phyloP scores from a whole-genome alignment of 2,329 filamentous ascomycete genomes.

The Verticillium nubilum region DNA sequence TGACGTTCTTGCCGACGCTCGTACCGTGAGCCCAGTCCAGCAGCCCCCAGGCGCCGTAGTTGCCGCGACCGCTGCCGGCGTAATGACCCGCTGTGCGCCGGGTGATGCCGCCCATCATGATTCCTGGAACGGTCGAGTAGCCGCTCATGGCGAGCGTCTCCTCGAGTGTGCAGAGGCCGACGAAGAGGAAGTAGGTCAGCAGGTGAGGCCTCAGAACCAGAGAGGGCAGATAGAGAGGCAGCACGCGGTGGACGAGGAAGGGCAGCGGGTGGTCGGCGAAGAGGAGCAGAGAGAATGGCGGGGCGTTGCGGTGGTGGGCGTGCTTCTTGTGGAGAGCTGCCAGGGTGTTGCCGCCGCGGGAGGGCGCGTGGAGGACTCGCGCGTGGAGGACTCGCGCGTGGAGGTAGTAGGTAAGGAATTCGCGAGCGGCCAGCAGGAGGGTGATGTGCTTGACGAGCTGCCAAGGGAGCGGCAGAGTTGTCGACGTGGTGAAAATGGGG shows the following conservation, averaged over 20 bases:
- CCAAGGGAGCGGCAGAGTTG: slow-evolving; percentile 47
- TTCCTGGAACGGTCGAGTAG: slow-evolving; percentile 54
- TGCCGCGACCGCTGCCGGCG: slow-evolving; percentile 47
- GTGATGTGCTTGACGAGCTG: slow-evolving; percentile 44
- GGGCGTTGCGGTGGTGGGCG: slow-evolving; percentile 48
- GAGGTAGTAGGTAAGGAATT: slow-evolving; percentile 65
- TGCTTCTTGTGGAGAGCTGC: slow-evolving; percentile 32
- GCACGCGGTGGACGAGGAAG: slow-evolving; percentile 55
- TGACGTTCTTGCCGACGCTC: slow-evolving; percentile 42
- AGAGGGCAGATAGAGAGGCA: slow-evolving; percentile 62
- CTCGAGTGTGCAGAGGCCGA: slow-evolving; percentile 57
- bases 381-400: slow-evolving; percentile 73
- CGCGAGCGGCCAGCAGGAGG: slow-evolving; percentile 37
- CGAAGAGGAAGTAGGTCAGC: slow-evolving; percentile 64
- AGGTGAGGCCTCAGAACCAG: slow-evolving; percentile 63
- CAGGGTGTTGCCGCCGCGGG: slow-evolving; percentile 10
- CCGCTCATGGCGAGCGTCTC: slow-evolving; percentile 64
- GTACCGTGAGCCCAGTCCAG: slow-evolving; percentile 58
- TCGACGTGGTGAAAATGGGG: slow-evolving; percentile 41
- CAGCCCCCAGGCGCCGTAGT: slow-evolving; percentile 57
- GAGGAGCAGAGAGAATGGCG: slow-evolving; percentile 56
- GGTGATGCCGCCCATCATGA: slow-evolving; percentile 46
- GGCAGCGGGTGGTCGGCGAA: slow-evolving; percentile 65
- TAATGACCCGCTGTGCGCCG: slow-evolving; percentile 47
- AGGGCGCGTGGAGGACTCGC: slow-evolving; percentile 55